phyloP scores from a whole-genome alignment of 108 stramenopile species.

The Phaeodactylum tricornutum region DNA sequence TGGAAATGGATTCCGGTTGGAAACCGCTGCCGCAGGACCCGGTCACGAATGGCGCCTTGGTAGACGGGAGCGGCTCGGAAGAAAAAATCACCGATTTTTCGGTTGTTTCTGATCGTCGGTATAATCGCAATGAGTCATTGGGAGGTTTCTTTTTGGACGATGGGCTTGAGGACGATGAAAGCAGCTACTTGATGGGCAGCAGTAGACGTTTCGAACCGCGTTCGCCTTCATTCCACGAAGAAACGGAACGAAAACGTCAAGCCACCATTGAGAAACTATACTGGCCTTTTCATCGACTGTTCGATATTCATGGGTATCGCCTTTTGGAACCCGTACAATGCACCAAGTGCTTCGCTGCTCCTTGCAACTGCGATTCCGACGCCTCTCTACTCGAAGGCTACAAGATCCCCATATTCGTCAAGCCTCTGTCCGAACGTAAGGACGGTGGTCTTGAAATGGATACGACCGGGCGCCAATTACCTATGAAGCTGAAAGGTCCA shows the following conservation, averaged over 20 bases:
- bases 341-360: constrained; percentile 7
- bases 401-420: constrained; percentile 42
- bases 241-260: constrained; percentile 47
- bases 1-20: constrained; percentile 7
- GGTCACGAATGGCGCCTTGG: neutral
- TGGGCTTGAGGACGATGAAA: constrained; percentile 68
- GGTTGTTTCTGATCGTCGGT: neutral
- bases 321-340: constrained; percentile 39
- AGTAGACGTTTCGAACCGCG: too few relatives aligned
- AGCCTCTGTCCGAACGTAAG: constrained; percentile 65
- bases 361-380: constrained; percentile 19
- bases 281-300: constrained; percentile 80
- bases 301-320: constrained; percentile 63
- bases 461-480: constrained; percentile 38
- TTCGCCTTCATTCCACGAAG: constrained; percentile 17
- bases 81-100: neutral
- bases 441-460: constrained; percentile 85
- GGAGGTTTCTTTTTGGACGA: constrained; percentile 5
- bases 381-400: constrained; percentile 21
- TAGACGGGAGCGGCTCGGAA: neutral
- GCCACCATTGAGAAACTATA: constrained; percentile 77
- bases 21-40: too few relatives aligned
- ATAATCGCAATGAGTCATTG: neutral
- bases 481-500: constrained; percentile 33
- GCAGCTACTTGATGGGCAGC: constrained; percentile 65